Evolutionary conservation across 768 basidiomycete species (phyloP).

Genomic region (Hericium erinaceus): DNA sequence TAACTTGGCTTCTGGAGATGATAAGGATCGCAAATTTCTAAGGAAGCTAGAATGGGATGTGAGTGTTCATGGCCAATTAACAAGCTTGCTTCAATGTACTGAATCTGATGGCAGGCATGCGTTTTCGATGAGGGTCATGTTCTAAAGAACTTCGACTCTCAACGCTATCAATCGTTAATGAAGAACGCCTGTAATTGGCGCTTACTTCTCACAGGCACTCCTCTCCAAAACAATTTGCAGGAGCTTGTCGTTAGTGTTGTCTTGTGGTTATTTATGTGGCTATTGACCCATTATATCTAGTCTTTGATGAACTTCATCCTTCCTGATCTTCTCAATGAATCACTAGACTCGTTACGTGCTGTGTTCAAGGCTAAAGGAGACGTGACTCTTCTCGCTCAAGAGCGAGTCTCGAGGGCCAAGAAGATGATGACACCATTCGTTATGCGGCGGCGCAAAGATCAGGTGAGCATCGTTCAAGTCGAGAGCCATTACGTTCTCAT

Average conservation of each 20-base stretch:
- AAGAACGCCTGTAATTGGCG: conserved; percentile 85
- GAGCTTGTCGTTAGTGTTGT: conserved; percentile 67
- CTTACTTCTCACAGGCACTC: conserved; percentile 89
- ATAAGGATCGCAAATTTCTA: conserved; percentile 88
- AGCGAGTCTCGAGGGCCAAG: conserved; percentile 90
- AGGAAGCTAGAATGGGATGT: conserved; percentile 88
- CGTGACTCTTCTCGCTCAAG: conserved; percentile 79
- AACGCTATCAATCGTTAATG: conserved; percentile 84
- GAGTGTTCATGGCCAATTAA: conserved; percentile 24
- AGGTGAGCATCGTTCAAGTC: conserved; percentile 33
- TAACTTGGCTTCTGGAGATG: conserved; percentile 83
- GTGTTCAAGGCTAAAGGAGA: conserved; percentile 98
- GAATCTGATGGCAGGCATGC: conserved; percentile 49
- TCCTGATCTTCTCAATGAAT: conserved; percentile 75
- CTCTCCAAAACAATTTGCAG: conserved; percentile 86
- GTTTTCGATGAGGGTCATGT: conserved; percentile 97
- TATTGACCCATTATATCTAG: conserved; percentile 30
- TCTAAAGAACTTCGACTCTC: conserved; percentile 96
- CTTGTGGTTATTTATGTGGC: not conserved
- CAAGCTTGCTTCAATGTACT: not conserved
- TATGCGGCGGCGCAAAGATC: conserved; percentile 91
- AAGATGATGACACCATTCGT: conserved; percentile 99
- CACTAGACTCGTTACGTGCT: conserved; percentile 72
- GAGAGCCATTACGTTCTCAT: no score
- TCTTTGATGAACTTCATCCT: conserved; percentile 98